These are phyloP conservation scores for Tolypocladium album DNA, from an alignment of 2,329 filamentous ascomycete genomes.

Conservation along the genomic window DNA sequence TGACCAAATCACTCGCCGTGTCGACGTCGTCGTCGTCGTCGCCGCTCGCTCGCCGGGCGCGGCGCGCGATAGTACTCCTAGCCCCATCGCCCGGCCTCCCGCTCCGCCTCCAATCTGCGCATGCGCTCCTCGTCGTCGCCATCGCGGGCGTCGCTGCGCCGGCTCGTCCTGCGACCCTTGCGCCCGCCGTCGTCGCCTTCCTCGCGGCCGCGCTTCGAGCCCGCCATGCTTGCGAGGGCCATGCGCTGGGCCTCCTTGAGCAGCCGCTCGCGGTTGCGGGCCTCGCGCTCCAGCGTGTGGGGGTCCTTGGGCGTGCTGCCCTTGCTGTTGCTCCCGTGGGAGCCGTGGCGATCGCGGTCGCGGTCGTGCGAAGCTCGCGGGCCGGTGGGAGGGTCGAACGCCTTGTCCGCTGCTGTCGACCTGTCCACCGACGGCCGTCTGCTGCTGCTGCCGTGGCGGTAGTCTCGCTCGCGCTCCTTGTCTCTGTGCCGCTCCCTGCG, in stretches of 20 bases:
- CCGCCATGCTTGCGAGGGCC: constrained; percentile 35
- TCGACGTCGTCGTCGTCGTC: neutral
- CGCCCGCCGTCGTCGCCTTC: constrained; percentile 28
- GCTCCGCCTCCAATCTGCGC: constrained; percentile 47
- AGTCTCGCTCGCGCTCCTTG: constrained; percentile 20
- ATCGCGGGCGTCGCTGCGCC: constrained; percentile 36
- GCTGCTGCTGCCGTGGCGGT: constrained; percentile 21
- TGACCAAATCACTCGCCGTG: neutral
- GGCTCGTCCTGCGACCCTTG: constrained; percentile 27
- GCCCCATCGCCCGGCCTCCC: constrained; percentile 42
- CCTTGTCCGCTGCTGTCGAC: constrained; percentile 23
- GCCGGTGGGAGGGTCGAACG: constrained; percentile 30
- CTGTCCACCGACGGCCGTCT: constrained; percentile 15
- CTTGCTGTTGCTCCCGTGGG: constrained; percentile 14
- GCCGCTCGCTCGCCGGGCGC: neutral
- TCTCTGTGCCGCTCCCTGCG: constrained; percentile 24
- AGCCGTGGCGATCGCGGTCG: constrained; percentile 21
- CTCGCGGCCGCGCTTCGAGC: constrained; percentile 40
- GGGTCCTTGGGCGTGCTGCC: constrained; percentile 34
- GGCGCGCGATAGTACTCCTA: constrained; percentile 12
- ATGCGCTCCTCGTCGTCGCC: constrained; percentile 39
- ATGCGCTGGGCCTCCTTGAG: constrained; percentile 59
- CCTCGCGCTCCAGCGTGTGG: constrained; percentile 61
- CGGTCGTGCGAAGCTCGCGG: constrained; percentile 29
- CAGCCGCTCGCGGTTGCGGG: constrained; percentile 53